Base-by-base conservation (phyloP, 2,329 filamentous ascomycete genomes). In the Tolypocladium guangdongense region DNA sequence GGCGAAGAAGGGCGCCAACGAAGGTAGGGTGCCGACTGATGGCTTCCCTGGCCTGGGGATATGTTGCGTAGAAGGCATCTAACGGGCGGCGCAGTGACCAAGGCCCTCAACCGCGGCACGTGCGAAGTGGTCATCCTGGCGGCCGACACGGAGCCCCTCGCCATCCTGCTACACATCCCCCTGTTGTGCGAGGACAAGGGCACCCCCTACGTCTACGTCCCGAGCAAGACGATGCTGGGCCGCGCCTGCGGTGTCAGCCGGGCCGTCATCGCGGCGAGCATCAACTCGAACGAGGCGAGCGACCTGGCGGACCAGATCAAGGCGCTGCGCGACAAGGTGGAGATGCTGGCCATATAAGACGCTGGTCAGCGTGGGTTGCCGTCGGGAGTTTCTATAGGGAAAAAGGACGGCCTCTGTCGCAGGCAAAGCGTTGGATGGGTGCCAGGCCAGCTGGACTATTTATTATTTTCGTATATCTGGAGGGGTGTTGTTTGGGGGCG, bases 301-400 rank as follows among this genome's bases (percentile, higher is more conserved):
- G 91, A 96, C 72, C 78, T 97, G 56, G 88, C 86, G 71, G 81
- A 82, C 66, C 90, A 95, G 78, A 96, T 97, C 72, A 82, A 87
- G 64, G 80, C 84, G 60, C 78, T 96, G 66, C 95, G 92, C 79
- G 88, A 95, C 74, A 95, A 96, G 83, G 88, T 97, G 53, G 92
- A 97, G 81, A 83, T 91, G 64, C 81, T 96, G 62, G 90, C 92
- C 78, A 96, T 96, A 75, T 96, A 86, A 82, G 62, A 7, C 18
- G 30, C 10, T n/a, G 39, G 32, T 32, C 45, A 24, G 52, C 48
- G 20, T 5, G 30, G 35, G 36, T 10, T 22, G 39, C 22, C 24
- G 49, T 45, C 37, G 38, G 35, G 27, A 32, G 4, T 46, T 16
- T 46, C 8, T 6, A 30, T 8, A 7, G 43, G 43, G 18, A 30